Evolutionary conservation across 345 rosid species (phyloP).

Genomic region (Syzygium grande): DNA sequence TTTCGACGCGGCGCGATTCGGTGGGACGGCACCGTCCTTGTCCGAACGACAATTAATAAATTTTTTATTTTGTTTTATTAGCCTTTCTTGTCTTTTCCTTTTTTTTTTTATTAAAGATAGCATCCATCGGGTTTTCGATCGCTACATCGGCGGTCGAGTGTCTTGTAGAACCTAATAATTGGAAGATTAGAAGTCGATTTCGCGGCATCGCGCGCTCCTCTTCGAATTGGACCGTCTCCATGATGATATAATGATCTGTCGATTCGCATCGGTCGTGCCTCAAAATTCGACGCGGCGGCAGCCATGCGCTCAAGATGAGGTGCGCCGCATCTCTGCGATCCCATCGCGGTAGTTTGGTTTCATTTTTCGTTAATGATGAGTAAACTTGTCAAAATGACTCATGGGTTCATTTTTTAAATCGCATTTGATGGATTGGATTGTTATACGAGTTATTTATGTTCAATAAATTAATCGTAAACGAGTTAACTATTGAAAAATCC

Average conservation of each 20-base stretch:
- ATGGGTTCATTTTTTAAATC: too few relatives aligned
- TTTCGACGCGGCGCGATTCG: neutral
- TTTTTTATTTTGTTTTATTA: neutral
- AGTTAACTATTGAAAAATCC: too few relatives aligned
- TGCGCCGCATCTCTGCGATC: too few relatives aligned
- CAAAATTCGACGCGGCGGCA: too few relatives aligned
- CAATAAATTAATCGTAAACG: too few relatives aligned
- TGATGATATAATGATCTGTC: neutral
- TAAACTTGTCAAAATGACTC: too few relatives aligned
- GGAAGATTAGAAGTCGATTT: neutral
- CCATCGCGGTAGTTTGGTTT: too few relatives aligned
- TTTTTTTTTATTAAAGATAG: neutral
- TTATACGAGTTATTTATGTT: too few relatives aligned
- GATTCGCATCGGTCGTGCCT: neutral
- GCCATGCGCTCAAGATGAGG: too few relatives aligned
- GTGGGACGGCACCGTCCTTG: neutral
- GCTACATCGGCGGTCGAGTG: neutral
- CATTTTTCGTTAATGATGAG: too few relatives aligned
- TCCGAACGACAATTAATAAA: neutral
- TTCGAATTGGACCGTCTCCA: neutral
- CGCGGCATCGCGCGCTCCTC: neutral
- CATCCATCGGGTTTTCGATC: neutral
- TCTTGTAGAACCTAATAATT: neutral
- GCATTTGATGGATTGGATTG: too few relatives aligned
- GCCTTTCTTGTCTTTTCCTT: accelerated